Conservation (phyloP, 2,329 filamentous ascomycete genomes). For the Calonectria crousiana region DNA sequence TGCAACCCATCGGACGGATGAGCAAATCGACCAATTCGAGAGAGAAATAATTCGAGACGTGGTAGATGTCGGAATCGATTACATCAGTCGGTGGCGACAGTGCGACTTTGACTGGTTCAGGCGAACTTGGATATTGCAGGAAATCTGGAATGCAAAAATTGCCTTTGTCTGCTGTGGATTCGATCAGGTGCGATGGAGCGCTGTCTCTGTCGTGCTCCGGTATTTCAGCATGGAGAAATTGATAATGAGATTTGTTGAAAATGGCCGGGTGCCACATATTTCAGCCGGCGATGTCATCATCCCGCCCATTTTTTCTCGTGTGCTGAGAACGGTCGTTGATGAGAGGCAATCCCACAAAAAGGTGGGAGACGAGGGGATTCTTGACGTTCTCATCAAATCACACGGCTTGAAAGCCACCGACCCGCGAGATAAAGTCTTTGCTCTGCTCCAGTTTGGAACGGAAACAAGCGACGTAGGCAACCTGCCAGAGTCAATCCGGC, state of each 20-base stretch:
- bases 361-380: neutral
- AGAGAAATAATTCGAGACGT: neutral
- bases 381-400: neutral
- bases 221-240: neutral
- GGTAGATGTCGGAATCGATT: neutral
- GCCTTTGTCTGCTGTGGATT: neutral
- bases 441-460: neutral
- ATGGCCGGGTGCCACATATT: neutral
- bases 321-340: neutral
- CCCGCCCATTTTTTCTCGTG: neutral
- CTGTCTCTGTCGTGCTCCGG: neutral
- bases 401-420: slow-evolving; percentile 6
- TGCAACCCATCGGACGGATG: neutral
- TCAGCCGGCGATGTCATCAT: neutral
- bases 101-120: neutral
- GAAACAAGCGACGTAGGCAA: neutral
- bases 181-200: neutral
- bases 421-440: slow-evolving; percentile 7
- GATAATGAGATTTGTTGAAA: neutral
- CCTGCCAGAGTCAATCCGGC: neutral
- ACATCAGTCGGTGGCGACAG: neutral
- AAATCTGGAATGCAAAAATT: neutral
- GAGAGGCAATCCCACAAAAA: neutral
- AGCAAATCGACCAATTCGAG: neutral
- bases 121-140: neutral